These are phyloP conservation scores for Aspergillus proliferans DNA, from an alignment of 2,329 filamentous ascomycete genomes.

Conservation along the genomic window DNA sequence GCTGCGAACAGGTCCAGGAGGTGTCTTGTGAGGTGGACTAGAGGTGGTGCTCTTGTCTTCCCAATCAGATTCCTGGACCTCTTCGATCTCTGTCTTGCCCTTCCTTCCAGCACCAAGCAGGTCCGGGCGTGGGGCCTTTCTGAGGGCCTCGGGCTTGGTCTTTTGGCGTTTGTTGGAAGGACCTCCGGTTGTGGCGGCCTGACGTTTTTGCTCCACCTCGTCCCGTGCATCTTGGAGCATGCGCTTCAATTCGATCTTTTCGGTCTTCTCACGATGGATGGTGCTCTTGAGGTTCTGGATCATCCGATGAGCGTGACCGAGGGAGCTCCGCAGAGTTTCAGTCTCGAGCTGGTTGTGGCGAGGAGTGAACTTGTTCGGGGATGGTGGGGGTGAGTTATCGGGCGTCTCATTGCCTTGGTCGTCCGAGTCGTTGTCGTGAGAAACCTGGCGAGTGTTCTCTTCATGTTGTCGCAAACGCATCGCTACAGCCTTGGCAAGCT, in stretches of 20 bases:
- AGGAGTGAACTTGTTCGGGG: conserved; percentile 84
- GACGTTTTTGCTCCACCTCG: conserved; percentile 68
- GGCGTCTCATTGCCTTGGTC: conserved; percentile 67
- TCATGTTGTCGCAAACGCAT: conserved; percentile 64
- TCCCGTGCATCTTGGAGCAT: conserved; percentile 94
- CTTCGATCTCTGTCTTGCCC: conserved; percentile 69
- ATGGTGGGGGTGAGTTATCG: conserved; percentile 83
- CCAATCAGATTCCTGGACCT: conserved; percentile 78
- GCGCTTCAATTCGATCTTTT: conserved; percentile 91
- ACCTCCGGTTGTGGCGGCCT: conserved; percentile 40
- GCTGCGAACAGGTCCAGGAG: conserved; percentile 22
- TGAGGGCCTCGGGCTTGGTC: conserved; percentile 61
- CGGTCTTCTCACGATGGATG: conserved; percentile 95
- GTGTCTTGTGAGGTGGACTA: conserved; percentile 49
- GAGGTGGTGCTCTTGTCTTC: conserved; percentile 67
- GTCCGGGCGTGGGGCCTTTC: conserved; percentile 68
- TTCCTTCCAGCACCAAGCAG: conserved; percentile 69
- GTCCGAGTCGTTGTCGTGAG: conserved; percentile 59
- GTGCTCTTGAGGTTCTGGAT: conserved; percentile 94
- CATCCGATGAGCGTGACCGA: conserved; percentile 90
- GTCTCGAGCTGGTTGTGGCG: conserved; percentile 88
- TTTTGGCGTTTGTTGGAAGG: conserved; percentile 50
- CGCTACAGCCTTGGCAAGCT: conserved; percentile 78
- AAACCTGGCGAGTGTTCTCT: conserved; percentile 52
- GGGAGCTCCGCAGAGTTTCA: conserved; percentile 88